These are phyloP conservation scores for Stagonosporopsis chrysanthemi DNA, from an alignment of 2,329 filamentous ascomycete species.

Conservation along the genomic window DNA sequence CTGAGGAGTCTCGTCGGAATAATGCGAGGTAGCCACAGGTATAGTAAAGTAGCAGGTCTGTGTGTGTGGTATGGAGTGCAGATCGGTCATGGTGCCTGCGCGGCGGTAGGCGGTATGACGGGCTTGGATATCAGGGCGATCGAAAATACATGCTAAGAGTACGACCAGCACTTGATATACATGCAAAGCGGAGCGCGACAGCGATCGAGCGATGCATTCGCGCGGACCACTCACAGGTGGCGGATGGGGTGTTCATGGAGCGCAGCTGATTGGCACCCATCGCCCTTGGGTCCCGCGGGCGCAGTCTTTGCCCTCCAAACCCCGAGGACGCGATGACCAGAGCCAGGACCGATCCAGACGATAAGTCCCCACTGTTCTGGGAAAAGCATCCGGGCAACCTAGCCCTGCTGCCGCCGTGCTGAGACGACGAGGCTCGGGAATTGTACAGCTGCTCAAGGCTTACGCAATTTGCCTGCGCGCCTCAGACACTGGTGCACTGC, in stretches of 20 bases:
- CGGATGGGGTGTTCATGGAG: not conserved
- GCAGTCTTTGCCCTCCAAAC: conserved; percentile 7
- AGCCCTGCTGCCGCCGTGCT: not conserved
- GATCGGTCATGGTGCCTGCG: conserved; percentile 20
- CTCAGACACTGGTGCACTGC: conserved; percentile 12
- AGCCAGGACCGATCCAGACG: conserved; percentile 6
- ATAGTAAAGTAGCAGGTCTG: conserved; percentile 47
- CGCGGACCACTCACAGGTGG: not conserved
- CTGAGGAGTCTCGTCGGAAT: conserved; percentile 44
- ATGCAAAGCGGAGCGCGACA: not conserved
- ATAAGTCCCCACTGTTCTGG: conserved; percentile 3
- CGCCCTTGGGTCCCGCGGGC: not conserved
- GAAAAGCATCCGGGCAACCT: not conserved
- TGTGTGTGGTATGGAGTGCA: conserved; percentile 12
- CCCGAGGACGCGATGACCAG: conserved; percentile 9
- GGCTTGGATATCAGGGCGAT: conserved; percentile 14
- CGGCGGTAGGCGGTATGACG: conserved; percentile 21
- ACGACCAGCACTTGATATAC: conserved; percentile 16
- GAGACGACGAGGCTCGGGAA: conserved; percentile 1
- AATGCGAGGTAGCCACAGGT: conserved; percentile 37
- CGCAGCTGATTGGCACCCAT: conserved; percentile 14
- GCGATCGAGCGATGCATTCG: conserved; percentile 12
- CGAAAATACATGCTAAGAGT: conserved; percentile 1
- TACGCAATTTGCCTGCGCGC: conserved; percentile 6
- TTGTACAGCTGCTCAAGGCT: conserved; percentile 2